Conservation (phyloP, 495 filamentous ascomycete species). For the Penicillium dipodomyicola region DNA sequence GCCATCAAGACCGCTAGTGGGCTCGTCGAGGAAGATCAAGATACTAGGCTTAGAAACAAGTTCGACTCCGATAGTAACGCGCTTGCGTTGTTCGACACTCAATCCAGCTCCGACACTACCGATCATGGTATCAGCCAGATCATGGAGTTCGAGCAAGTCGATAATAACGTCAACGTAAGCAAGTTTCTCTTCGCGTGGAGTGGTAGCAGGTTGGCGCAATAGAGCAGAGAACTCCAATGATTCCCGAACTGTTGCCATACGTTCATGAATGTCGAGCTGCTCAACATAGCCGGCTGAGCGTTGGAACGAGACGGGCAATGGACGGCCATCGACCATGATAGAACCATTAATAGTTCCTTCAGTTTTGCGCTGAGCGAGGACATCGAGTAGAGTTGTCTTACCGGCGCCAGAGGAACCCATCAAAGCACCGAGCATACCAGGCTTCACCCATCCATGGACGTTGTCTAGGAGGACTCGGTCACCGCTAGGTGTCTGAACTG, state of each 20-base stretch:
- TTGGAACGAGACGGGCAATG: slow-evolving; percentile 76
- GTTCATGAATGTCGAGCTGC: slow-evolving; percentile 60
- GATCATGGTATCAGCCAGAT: slow-evolving; percentile 53
- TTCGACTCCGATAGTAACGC: slow-evolving; percentile 66
- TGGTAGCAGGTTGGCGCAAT: slow-evolving; percentile 52
- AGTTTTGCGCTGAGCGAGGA: slow-evolving; percentile 64
- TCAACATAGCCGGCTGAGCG: slow-evolving; percentile 59
- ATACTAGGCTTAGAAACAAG: slow-evolving; percentile 63
- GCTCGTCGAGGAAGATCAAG: slow-evolving; percentile 74
- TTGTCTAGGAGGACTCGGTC: slow-evolving; percentile 62
- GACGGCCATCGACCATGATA: slow-evolving; percentile 78
- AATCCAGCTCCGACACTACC: slow-evolving; percentile 52
- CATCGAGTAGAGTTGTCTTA: slow-evolving; percentile 58
- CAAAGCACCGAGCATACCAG: slow-evolving; percentile 70
- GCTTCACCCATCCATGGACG: slow-evolving; percentile 88
- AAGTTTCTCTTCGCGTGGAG: slow-evolving; percentile 54
- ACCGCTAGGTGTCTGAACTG: slow-evolving; percentile 41
- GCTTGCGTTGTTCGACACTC: slow-evolving; percentile 60
- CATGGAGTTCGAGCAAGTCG: slow-evolving; percentile 55
- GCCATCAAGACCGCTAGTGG: slow-evolving; percentile 67
- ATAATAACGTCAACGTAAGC: slow-evolving; percentile 59
- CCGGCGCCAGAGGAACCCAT: slow-evolving; percentile 65
- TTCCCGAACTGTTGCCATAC: slow-evolving; percentile 59
- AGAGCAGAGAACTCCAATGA: slow-evolving; percentile 58
- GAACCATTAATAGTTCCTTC: slow-evolving; percentile 85